phyloP scores from a whole-genome alignment of 805 yeast genomes.

The Hanseniaspora meyeri region DNA sequence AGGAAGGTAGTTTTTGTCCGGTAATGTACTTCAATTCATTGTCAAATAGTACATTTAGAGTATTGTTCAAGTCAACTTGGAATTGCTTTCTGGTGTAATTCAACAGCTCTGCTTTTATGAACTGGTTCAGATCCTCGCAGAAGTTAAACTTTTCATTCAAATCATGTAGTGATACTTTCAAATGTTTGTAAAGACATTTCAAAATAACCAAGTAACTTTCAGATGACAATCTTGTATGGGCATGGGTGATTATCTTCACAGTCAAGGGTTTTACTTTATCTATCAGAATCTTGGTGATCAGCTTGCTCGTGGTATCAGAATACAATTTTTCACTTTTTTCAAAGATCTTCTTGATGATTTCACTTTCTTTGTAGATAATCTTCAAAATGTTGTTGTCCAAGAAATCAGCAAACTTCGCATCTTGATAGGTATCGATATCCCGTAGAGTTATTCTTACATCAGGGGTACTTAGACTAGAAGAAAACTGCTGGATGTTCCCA shows the following conservation, averaged over 20 bases:
- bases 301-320: not conserved
- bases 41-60: not conserved
- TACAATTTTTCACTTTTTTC: not conserved
- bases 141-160: not conserved
- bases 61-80: conserved; percentile 4
- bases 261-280: conserved; percentile 5
- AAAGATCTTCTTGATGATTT: conserved; percentile 4
- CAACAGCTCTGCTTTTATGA: conserved; percentile 2
- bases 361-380: conserved; percentile 5
- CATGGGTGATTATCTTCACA: not conserved
- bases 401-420: not conserved
- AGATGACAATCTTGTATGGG: not conserved
- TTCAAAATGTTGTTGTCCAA: not conserved
- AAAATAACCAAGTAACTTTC: not conserved
- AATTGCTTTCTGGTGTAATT: not conserved
- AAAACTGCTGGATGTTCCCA: not conserved
- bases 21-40: not conserved
- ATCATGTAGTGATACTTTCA: not conserved
- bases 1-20: not conserved
- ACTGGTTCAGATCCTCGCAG: not conserved
- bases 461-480: not conserved
- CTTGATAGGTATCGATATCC: not conserved
- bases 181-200: not conserved
- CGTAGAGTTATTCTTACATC: not conserved
- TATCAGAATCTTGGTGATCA: not conserved